Evolutionary conservation across 768 basidiomycete species (phyloP), one percentile per base, ranked within the genome.

Genomic region (Tylopilus subfusipes): DNA sequence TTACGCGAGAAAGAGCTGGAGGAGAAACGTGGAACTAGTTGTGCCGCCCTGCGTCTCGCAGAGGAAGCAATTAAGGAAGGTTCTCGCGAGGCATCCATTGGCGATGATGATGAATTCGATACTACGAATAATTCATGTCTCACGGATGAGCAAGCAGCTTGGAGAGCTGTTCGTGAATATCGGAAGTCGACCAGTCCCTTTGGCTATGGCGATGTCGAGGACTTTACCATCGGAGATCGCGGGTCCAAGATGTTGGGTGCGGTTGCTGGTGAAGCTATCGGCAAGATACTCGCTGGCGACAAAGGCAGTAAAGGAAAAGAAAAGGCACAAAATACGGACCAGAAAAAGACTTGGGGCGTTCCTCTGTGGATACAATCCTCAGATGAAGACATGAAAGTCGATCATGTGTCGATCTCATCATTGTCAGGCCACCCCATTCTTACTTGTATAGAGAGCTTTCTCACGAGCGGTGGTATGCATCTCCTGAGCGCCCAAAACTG

Each of bases 1-100:
- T 64, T 85, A 36, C 79, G 75, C 57, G 83, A 85, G 66, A 85
- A 82, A 62, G 56, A 59, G 18, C 40, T 62, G 24, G 61, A 62
- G 42, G 59, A 71, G 6, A 66, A 59, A 39, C 71, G 59, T 21
- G 69, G 71, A 14, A 72, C 74, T 25, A 76, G 76, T 40, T 67
- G 44, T 14, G 68, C 75, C 9, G 80, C 76, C 9, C 62, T 81
- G 50, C 72, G 66, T 55, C 76, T 65, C 14, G 83, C 82, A 14
- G 81, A 83, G 58, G 67, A 62, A 39, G 72, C 72, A 13, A 53
- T 75, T 4, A 67, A 61, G 34, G 68, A 70, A 48, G 73, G 64
- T 49, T 67, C 67, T 38, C 48, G 59, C 4, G 61, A 74, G 21
- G 45, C 70, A 33, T 57, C 53, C 10, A 27, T 54, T 1, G 31